Base-by-base conservation (phyloP, 2,329 filamentous ascomycete species). In the Claviceps fusiformis region DNA sequence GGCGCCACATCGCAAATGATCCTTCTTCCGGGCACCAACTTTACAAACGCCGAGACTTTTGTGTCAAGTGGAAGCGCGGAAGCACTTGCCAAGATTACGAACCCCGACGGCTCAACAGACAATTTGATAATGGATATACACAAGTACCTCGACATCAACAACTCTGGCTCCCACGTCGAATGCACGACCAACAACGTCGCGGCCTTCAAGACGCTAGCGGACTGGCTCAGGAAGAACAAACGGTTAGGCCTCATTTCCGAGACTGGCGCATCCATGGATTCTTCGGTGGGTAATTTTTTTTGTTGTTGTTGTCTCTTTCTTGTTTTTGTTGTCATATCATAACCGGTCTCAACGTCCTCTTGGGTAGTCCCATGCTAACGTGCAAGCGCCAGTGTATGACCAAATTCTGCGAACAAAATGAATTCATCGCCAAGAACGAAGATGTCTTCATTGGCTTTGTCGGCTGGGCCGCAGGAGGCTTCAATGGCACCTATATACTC, bases 1-100 rank as follows among this genome's bases (percentile, higher is more conserved):
- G 83, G 83, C n/a, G 82, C 83, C n/a, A 75, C 81, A 0, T 69
- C 69, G 24, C 80, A 87, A 59, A 76, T 80, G 62, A 85, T 87
- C 59, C 72, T 67, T 0, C 59, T 87, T 13, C 74, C 84, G 0
- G 83, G 83, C 2, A 82, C 74, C 43, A 77, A 79, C 61, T 86
- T 76, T 63, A 75, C 78, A 8, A 74, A 71, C 53, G 78, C 76
- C 2, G 72, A 68, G 44, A 70, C 70, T 2, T 73, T 80, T 52
- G 68, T 79, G 27, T 70, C 70, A 3, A 73, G 69, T 44, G 76
- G 76, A 3, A 77, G 75, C 13, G 78, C 74, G 0, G 75, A 73
- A 1, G 75, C 75, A 4, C 68, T 86, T 9, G 63, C 72, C 19
- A 71, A 65, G 3, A 73, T 86, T 35, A 79, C 69, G 50, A 84